phyloP scores from a whole-genome alignment of 2,329 filamentous ascomycete species.

The Cadophora sp. region DNA sequence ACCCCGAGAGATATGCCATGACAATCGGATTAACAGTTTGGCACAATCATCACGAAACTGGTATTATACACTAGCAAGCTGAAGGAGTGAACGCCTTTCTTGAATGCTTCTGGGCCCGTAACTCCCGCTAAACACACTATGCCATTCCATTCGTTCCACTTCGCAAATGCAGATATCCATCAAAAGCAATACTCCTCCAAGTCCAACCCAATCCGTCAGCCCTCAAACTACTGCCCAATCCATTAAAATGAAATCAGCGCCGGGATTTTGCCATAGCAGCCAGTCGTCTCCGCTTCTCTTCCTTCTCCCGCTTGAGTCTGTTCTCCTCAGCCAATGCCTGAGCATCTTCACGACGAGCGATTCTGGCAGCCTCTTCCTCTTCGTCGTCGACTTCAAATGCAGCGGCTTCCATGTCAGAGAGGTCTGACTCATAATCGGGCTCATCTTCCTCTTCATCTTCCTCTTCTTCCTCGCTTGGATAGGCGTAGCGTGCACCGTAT shows the following conservation, averaged over 20 bases:
- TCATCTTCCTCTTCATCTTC: slow-evolving; percentile 63
- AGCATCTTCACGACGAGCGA: slow-evolving; percentile 72
- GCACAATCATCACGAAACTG: not conserved
- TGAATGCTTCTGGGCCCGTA: slow-evolving; percentile 12
- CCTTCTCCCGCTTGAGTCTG: slow-evolving; percentile 66
- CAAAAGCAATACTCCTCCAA: slow-evolving; percentile 15
- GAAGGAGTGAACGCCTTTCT: slow-evolving; percentile 6
- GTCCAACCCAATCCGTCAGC: slow-evolving; percentile 8
- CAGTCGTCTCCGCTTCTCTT: slow-evolving; percentile 51
- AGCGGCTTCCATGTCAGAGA: slow-evolving; percentile 80
- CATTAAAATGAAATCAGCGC: slow-evolving; percentile 20
- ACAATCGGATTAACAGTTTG: too few species aligned
- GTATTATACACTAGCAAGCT: not conserved
- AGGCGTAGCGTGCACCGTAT: slow-evolving; percentile 48
- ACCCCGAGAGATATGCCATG: too few species aligned
- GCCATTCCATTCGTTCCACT: slow-evolving; percentile 1
- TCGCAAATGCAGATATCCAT: slow-evolving; percentile 20
- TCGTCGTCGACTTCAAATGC: slow-evolving; percentile 76
- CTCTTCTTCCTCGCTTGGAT: slow-evolving; percentile 45
- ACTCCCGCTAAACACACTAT: slow-evolving; percentile 28
- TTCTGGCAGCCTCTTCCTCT: slow-evolving; percentile 66
- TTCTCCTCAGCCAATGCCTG: slow-evolving; percentile 68
- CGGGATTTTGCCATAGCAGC: slow-evolving; percentile 44
- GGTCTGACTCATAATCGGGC: slow-evolving; percentile 67
- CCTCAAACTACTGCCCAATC: not conserved